Evolutionary conservation across 2,329 filamentous ascomycete species (phyloP), one percentile per base, ranked within the genome.

Genomic region (Phialophora chinensis): DNA sequence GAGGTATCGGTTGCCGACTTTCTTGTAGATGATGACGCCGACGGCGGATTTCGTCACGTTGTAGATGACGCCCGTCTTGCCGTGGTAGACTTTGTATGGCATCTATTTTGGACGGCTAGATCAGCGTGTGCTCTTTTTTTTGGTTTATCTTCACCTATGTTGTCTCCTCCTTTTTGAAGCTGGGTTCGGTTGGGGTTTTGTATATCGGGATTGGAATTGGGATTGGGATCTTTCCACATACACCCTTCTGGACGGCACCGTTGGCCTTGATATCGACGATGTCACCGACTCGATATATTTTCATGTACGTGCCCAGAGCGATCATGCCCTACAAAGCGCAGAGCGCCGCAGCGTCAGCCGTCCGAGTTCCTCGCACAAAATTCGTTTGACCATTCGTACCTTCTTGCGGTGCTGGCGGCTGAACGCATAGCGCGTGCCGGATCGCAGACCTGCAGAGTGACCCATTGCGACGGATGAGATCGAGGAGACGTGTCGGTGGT

Each of bases 21-120:
- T 92, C 90, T 97, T 97, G 91, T 96, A 94, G 85, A 99, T 91
- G 86, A 99, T 97, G 83, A 99, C 91, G 79, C 95, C 95, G 81
- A 99, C 93, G 74, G 95, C 91, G 77, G 88, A 91, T 90, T 97
- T 97, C 85, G 94, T 95, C 78, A 99, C 95, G 88, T 99, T 99
- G 91, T 96, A 97, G 85, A 97, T 86, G 78, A 97, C 91, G 81
- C 93, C 93, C 73, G 93, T 97, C 91, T 98, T 98, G 80, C 94
- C 95, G 88, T 98, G 93, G 90, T 96, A 97, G 85, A 97, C 91
- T 89, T 97, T 97, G 90, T 93, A 93, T 78, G 94, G 93, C 92
- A 97, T 95, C 92, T 93, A 78, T 81, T 76, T 76, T 67, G 70
- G 49, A 14, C 56, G 20, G n/a, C 29, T 52, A 66, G 33, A 73